These are phyloP conservation scores for Floccularia luteovirens DNA, from an alignment of 768 basidiomycete species.

Conservation along the genomic window DNA sequence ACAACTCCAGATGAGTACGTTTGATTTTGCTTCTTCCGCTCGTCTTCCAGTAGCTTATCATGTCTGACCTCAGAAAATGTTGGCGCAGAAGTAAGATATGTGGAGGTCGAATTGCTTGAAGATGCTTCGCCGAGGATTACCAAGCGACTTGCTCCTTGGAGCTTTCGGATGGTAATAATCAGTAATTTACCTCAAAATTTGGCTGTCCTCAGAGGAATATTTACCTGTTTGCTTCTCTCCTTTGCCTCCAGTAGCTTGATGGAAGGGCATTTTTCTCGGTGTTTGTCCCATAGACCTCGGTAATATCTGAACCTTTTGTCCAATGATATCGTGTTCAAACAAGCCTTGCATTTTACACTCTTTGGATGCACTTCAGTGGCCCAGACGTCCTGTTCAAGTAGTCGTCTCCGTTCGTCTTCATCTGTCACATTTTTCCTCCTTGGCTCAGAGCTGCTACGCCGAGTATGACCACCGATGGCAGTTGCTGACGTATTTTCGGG, in stretches of 20 bases:
- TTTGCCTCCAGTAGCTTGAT: too few species aligned
- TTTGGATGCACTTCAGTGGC: slow-evolving; percentile 10
- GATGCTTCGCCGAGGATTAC: too few species aligned
- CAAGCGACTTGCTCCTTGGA: too few species aligned
- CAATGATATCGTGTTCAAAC: slow-evolving; percentile 9
- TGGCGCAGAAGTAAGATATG: background rate
- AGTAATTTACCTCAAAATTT: too few species aligned
- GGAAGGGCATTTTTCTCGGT: slow-evolving; percentile 10
- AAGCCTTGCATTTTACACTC: slow-evolving; percentile 13
- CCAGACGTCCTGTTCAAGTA: slow-evolving; percentile 13
- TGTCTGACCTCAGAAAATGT: background rate
- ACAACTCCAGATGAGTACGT: background rate
- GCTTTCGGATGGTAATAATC: too few species aligned
- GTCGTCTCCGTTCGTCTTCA: slow-evolving; percentile 5
- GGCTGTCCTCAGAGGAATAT: too few species aligned
- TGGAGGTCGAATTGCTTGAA: too few species aligned
- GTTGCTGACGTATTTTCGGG: too few species aligned
- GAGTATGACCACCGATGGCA: too few species aligned
- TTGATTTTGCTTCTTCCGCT: background rate
- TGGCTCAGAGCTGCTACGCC: background rate
- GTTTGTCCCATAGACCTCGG: slow-evolving; percentile 14
- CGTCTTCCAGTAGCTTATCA: background rate
- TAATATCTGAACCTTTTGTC: slow-evolving; percentile 14
- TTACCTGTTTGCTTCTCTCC: too few species aligned
- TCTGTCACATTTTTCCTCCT: slow-evolving; percentile 9